Conservation (phyloP, 805 yeast species). For the Starmerella vitae region DNA sequence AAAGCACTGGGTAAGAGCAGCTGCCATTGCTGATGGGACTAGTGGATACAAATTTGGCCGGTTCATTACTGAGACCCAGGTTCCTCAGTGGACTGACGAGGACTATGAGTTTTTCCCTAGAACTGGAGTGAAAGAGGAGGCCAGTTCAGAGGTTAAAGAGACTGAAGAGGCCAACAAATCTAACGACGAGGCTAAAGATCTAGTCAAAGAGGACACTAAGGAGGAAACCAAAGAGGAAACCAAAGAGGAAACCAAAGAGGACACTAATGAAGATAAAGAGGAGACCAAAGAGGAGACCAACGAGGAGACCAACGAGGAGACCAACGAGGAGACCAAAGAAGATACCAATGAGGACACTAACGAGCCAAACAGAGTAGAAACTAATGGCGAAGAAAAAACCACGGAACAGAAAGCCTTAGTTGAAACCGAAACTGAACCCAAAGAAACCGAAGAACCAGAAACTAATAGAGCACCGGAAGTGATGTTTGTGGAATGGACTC, state of each 20-base stretch:
- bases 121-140: neutral
- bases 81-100: constrained; percentile 54
- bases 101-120: constrained; percentile 36
- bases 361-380: neutral
- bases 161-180: neutral
- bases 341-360: neutral
- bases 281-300: neutral
- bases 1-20: constrained; percentile 66
- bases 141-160: neutral
- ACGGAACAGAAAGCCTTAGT: neutral
- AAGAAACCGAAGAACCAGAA: neutral
- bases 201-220: neutral
- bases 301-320: neutral
- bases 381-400: neutral
- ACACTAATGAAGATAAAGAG: neutral
- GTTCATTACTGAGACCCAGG: constrained; percentile 51
- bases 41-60: constrained; percentile 58
- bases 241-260: neutral
- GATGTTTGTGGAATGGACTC: constrained; percentile 48
- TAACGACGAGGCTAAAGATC: neutral
- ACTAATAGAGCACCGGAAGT: constrained; percentile 18
- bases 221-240: neutral
- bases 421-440: neutral
- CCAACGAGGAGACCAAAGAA: neutral
- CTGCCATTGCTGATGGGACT: constrained; percentile 12